phyloP scores from a whole-genome alignment of 2,329 filamentous ascomycete species.

The Trichophyton schoenleinii region DNA sequence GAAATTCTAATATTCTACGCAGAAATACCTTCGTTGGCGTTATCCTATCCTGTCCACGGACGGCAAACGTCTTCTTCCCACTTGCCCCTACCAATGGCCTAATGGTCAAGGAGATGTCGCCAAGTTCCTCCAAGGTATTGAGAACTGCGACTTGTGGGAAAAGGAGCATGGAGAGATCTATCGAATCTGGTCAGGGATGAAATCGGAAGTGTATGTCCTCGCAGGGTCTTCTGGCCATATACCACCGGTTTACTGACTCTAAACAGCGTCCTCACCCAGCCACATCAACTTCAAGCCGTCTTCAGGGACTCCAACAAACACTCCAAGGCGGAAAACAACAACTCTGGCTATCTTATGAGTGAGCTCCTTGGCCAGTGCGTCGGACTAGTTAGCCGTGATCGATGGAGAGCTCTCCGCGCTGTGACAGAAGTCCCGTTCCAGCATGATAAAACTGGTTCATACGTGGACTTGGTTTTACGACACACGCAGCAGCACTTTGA shows the following conservation, averaged over 20 bases:
- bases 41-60: not conserved
- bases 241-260: not conserved
- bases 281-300: conserved; percentile 25
- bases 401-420: conserved; percentile 20
- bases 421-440: conserved; percentile 17
- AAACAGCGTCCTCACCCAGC: conserved; percentile 25
- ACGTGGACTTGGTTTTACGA: not conserved
- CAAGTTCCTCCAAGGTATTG: not conserved
- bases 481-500: not conserved
- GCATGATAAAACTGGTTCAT: not conserved
- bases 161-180: conserved; percentile 3
- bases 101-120: conserved; percentile 3
- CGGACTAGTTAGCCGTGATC: conserved; percentile 27
- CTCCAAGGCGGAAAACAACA: conserved; percentile 31
- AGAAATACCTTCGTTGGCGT: not conserved
- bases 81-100: not conserved
- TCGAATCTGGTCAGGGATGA: conserved; percentile 4
- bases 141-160: conserved; percentile 5
- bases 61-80: not conserved
- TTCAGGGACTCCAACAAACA: conserved; percentile 37
- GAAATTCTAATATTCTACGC: not conserved
- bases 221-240: too few relatives aligned
- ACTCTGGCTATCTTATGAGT: conserved; percentile 31
- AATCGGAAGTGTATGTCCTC: not conserved
- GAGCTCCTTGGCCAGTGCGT: conserved; percentile 34